Conservation (phyloP, 192 early-diverging fungal genomes). For the Mortierella hygrophila region DNA sequence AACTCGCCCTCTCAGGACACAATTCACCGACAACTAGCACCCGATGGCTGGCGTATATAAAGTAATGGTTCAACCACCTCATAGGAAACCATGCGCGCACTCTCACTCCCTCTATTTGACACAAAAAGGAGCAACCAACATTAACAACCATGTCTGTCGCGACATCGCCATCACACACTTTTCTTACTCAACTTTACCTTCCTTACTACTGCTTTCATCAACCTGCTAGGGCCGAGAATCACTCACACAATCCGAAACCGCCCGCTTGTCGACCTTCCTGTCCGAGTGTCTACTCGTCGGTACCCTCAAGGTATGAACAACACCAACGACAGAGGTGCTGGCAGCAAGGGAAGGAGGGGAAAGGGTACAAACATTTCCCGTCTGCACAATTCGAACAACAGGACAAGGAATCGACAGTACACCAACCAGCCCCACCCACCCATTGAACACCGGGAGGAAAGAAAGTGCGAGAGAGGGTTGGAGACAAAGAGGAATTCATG, state of each 20-base stretch:
- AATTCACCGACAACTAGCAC: background rate
- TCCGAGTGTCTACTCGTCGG: slow-evolving; percentile 77
- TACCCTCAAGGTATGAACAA: slow-evolving; percentile 63
- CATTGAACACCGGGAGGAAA: background rate
- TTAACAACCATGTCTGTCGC: background rate
- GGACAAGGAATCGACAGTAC: background rate
- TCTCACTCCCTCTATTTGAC: background rate
- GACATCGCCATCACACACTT: background rate
- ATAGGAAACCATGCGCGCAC: background rate
- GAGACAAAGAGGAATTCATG: background rate
- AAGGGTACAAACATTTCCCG: background rate
- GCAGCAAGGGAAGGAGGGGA: too few species aligned
- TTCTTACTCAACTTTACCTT: background rate
- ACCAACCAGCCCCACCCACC: background rate
- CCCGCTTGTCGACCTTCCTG: slow-evolving; percentile 71
- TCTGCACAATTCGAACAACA: background rate
- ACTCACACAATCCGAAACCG: slow-evolving; percentile 57
- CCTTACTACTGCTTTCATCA: background rate
- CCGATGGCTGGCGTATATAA: slow-evolving; percentile 28
- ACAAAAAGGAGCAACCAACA: background rate
- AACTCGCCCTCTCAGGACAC: background rate
- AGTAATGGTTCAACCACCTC: slow-evolving; percentile 6
- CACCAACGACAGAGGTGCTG: background rate
- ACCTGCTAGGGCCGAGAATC: slow-evolving; percentile 57
- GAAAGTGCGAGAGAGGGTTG: background rate